Base-by-base conservation (phyloP, 441 rosid species). In the Gossypium armourianum region DNA sequence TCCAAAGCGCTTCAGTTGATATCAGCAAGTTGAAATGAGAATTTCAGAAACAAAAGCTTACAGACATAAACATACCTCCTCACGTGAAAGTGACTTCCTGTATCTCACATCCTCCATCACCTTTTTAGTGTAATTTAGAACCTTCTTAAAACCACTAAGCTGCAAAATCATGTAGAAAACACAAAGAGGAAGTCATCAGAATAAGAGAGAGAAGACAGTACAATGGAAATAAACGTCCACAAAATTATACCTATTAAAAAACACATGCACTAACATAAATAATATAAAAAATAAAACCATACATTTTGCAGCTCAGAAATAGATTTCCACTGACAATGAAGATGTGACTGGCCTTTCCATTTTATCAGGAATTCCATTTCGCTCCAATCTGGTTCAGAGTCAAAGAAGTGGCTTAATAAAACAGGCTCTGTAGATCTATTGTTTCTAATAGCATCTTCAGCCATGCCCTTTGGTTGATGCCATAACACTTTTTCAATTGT, bases 261-360 rank as follows among this genome's bases (percentile, higher is more conserved):
- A 28, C 32, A 28, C 32, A 28, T 76, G 57, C 47, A 78, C 36
- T 69, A 70, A 70, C 29, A 16, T 23, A 29, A 16, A 32, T 5
- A 47, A 72, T 6, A 20, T 49, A 63, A 71, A n/a, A 72, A 72
- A 74, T 16, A 4, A 16, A 12, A 56, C 54, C 89, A 74, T 88
- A 95, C 99, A 86, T 88, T 88, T 83, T 95, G 98, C 66, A 95
- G 79, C 69, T 95, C 93, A 49, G 83, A 70, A 70, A 92, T 78
- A 36, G 96, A 81, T 81, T 91, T 95, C 99, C 99, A 95, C 82
- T 87, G 97, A 77, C 97, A 95, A 72, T 95, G 99, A 82, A 95
- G 83, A 77, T 95, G 99, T 23, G 99, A 95, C 85, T 88, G 97
- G 79, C 98, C 98, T 82, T 95, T 95, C 99, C 98, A 95, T 86